These are phyloP conservation scores for Coffea eugenioides DNA, from an alignment of 257 asterid species.

Conservation along the genomic window DNA sequence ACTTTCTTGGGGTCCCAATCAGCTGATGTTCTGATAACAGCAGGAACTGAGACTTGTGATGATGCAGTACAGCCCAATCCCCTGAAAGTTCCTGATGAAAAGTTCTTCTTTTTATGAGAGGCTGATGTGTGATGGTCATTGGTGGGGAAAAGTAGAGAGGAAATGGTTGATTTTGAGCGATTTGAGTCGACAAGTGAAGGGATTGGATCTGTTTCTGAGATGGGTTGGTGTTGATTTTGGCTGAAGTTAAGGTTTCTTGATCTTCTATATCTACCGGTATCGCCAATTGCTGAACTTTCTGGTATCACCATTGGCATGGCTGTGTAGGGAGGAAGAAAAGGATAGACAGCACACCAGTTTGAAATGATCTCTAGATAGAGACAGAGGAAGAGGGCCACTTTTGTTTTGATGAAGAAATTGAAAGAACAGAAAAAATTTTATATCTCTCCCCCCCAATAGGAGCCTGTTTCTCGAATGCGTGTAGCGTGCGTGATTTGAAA, in stretches of 20 bases:
- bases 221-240: constrained; percentile 26
- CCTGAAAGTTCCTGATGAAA: constrained; percentile 62
- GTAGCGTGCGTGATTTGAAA: neutral
- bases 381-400: constrained; percentile 5
- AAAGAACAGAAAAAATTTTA: neutral
- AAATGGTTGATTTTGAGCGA: constrained; percentile 67
- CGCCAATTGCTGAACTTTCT: constrained; percentile 44
- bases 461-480: neutral
- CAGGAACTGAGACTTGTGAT: constrained; percentile 89
- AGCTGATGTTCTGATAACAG: constrained; percentile 74
- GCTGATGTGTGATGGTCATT: constrained; percentile 29
- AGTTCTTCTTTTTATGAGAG: constrained; percentile 63
- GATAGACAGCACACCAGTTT: neutral
- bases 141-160: constrained; percentile 51
- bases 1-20: constrained; percentile 78
- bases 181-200: constrained; percentile 25
- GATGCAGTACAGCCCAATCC: constrained; percentile 90
- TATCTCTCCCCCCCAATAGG: neutral
- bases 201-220: constrained; percentile 51
- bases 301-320: constrained; percentile 24
- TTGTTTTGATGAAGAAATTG: neutral
- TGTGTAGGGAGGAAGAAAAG: constrained; percentile 5
- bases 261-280: constrained; percentile 46
- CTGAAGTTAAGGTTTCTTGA: constrained; percentile 39
- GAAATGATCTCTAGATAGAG: constrained; percentile 6